Evolutionary conservation across 257 asterid genomes (phyloP), one percentile per base, ranked within the genome.

Genomic region (Handroanthus guayacan): DNA sequence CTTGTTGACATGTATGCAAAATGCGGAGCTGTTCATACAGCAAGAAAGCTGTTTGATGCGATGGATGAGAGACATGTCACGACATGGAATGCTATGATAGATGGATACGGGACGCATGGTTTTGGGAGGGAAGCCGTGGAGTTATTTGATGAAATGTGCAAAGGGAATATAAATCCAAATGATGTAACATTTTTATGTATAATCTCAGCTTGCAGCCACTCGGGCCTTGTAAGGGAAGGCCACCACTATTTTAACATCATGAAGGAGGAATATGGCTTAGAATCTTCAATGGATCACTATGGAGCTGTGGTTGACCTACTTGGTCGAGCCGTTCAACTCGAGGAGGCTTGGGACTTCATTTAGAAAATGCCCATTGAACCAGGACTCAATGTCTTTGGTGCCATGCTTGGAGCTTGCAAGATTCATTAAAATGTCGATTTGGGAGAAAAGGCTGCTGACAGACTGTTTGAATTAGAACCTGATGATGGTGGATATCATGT

Each of bases 31-130:
- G 86, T 95, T 76, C 81, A 71, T 51, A 86, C 82, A 25, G 97
- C 97, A 18, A 91, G 93, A 76, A 81, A 85, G 79, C 81, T 95
- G 25, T 95, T 95, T 34, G 89, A 95, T 69, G 5, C 55, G 82
- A 85, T 84, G 94, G 84, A 39, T 1, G 97, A 88, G 79, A 87
- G 81, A 69, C 96, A 89, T 47, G 92, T 88, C 20, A 92, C 95
- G 20, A 91, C 98, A 34, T 95, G 99, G 99, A 95, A 95, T 74
- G 97, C 98, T 6, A 95, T 92, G 99, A 92, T 95, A 18, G 99
- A 95, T 79, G 99, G 97, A 69, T 95, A 95, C 17, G 99, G 99
- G 31, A 95, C 99, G 0, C 98, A 95, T 62, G 98, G 99, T 9
- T 89, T 79, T 20, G 98, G 97, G 34, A 79, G 62, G 77, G 98